Evolutionary conservation across 1,284 basidiomycete species (phyloP).

Genomic region (Rhodotorula sp.): DNA sequence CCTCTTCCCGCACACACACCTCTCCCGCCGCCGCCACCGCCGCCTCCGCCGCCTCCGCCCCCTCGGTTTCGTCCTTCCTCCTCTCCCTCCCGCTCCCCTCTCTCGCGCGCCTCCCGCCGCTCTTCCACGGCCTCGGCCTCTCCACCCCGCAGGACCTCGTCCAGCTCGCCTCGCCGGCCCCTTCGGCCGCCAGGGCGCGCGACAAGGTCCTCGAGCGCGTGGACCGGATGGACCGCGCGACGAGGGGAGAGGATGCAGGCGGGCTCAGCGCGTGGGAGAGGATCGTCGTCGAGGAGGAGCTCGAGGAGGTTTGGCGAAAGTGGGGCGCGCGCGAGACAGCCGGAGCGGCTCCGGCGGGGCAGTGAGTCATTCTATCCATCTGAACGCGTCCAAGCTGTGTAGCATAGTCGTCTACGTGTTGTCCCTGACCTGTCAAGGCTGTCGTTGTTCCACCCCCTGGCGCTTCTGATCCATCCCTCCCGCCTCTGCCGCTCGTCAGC

Average conservation of each 20-base stretch:
- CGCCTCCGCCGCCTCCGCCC: not conserved
- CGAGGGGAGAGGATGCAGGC: not conserved
- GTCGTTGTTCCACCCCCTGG: too few relatives aligned
- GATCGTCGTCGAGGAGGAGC: constrained; percentile 20
- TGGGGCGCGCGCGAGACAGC: not conserved
- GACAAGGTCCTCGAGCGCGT: constrained; percentile 20
- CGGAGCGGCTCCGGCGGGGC: too few relatives aligned
- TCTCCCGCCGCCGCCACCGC: not conserved
- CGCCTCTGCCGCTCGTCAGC: too few relatives aligned
- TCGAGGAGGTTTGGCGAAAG: constrained; percentile 5
- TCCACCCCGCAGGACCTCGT: constrained; percentile 15
- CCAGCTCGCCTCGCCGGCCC: constrained; percentile 4
- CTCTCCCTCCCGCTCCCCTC: constrained; percentile 30
- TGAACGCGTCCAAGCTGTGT: too few relatives aligned
- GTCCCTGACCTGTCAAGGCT: too few relatives aligned
- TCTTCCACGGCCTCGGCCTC: constrained; percentile 24
- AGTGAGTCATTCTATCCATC: too few relatives aligned
- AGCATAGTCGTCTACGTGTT: too few relatives aligned
- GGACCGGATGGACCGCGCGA: not conserved
- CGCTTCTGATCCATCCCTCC: too few relatives aligned
- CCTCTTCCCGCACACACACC: not conserved
- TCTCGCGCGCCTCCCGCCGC: constrained; percentile 22
- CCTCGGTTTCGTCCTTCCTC: constrained; percentile 20
- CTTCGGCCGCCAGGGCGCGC: constrained; percentile 4
- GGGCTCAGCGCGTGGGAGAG: constrained; percentile 20